phyloP scores from a whole-genome alignment of 164 flowering plant species.

The Umbellularia californica region DNA sequence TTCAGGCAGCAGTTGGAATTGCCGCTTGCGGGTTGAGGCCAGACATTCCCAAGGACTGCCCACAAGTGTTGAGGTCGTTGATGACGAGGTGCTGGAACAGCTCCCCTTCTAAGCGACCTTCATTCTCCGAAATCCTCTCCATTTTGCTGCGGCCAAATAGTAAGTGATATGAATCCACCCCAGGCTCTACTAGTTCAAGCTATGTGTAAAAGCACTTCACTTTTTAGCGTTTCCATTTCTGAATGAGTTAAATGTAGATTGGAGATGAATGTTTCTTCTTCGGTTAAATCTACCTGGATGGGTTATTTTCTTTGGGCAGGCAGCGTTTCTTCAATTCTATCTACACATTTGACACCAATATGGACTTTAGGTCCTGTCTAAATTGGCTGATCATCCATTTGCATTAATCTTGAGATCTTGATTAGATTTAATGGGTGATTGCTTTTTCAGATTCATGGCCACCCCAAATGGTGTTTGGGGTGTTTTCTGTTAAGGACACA shows the following conservation, averaged over 20 bases:
- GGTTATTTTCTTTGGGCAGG: background rate
- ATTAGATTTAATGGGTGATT: too few relatives aligned
- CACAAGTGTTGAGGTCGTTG: constrained; percentile 52
- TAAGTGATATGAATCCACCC: constrained; percentile 13
- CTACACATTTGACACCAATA: too few relatives aligned
- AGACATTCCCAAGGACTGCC: constrained; percentile 86
- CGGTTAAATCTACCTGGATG: background rate
- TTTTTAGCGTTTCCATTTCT: background rate
- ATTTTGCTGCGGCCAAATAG: constrained; percentile 39
- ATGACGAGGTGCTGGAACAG: constrained; percentile 92
- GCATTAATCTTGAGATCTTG: too few relatives aligned
- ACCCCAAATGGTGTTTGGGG: too few relatives aligned
- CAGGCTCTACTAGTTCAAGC: background rate
- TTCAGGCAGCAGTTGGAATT: constrained; percentile 95
- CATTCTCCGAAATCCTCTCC: constrained; percentile 65
- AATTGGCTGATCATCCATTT: too few relatives aligned
- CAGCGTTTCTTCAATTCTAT: too few relatives aligned
- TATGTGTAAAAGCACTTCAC: background rate
- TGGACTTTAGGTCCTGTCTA: too few relatives aligned
- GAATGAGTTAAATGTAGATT: constrained; percentile 14
- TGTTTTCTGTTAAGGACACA: too few relatives aligned
- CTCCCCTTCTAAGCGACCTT: constrained; percentile 78
- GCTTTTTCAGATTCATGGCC: too few relatives aligned
- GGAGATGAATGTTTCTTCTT: background rate
- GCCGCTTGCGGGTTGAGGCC: constrained; percentile 97